Conservation (phyloP, 1,284 basidiomycete species). For the Moesziomyces globuligerus region DNA sequence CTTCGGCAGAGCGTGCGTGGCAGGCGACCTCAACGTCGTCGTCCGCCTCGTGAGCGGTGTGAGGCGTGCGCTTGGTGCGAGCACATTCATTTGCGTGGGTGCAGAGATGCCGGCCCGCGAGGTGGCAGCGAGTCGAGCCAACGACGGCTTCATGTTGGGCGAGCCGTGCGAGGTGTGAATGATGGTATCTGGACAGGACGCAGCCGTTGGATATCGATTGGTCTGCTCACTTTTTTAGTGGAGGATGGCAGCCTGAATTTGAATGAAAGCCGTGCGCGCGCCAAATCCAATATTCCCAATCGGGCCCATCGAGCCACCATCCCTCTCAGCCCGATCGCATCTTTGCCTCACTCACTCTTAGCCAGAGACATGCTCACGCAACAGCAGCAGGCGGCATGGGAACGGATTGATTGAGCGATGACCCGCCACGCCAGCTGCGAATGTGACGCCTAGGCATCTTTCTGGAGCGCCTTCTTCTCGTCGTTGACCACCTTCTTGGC, state of each 20-base stretch:
- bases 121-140: conserved; percentile 1
- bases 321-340: conserved; percentile 5
- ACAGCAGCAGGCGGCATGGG: too few species aligned
- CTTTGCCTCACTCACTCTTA: too few species aligned
- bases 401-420: too few species aligned
- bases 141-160: conserved; percentile 15
- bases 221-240: too few species aligned
- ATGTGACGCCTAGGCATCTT: conserved; percentile 26
- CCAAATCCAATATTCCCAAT: too few species aligned
- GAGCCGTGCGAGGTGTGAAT: background rate
- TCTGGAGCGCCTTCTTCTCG: conserved; percentile 38
- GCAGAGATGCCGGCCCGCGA: background rate
- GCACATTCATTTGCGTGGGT: background rate
- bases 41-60: background rate
- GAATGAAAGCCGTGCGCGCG: conserved; percentile 3
- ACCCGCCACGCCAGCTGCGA: too few species aligned
- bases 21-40: too few species aligned
- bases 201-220: too few species aligned
- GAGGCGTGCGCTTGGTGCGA: conserved; percentile 4
- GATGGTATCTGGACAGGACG: background rate
- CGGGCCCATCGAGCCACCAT: too few species aligned
- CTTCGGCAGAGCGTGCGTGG: too few species aligned
- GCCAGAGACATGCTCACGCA: too few species aligned
- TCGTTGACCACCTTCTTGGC: conserved; percentile 39
- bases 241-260: background rate